These are phyloP conservation scores for Neurospora discreta DNA, from an alignment of 495 filamentous ascomycete genomes.

Conservation along the genomic window DNA sequence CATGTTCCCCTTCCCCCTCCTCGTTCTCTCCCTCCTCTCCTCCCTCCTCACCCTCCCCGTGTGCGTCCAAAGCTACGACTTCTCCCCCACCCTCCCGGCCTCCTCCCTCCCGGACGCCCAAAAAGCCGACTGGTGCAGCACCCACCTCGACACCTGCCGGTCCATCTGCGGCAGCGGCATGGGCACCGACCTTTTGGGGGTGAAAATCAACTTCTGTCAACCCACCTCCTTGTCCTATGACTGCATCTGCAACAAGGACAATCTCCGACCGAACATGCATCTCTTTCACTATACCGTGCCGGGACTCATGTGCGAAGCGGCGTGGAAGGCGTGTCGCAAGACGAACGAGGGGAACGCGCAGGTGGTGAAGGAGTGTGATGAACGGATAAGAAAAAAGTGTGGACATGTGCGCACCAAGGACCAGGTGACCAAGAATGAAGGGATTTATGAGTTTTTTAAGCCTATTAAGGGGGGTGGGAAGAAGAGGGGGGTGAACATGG, in stretches of 20 bases:
- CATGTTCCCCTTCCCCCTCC: background rate
- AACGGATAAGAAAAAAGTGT: background rate
- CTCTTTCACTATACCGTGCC: background rate
- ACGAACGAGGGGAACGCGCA: background rate
- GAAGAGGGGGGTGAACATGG: no score
- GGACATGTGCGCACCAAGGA: background rate
- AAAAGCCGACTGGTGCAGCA: background rate
- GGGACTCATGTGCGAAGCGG: background rate
- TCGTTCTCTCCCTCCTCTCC: no score
- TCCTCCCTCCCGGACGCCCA: background rate
- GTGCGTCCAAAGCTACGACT: no score
- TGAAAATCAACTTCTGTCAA: accelerated
- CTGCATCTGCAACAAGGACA: background rate
- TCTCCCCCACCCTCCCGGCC: background rate
- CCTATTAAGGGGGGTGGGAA: background rate
- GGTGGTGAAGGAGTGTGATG: background rate
- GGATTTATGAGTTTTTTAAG: background rate
- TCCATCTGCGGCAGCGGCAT: background rate
- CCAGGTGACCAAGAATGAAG: background rate
- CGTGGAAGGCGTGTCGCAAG: background rate
- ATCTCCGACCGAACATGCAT: accelerated
- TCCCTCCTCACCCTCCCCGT: background rate
- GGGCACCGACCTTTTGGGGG: accelerated
- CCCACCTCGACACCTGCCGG: background rate
- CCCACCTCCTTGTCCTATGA: background rate